These are phyloP conservation scores for Fusarium neocosmosporiellum DNA, from an alignment of 2,329 filamentous ascomycete genomes.

Conservation along the genomic window DNA sequence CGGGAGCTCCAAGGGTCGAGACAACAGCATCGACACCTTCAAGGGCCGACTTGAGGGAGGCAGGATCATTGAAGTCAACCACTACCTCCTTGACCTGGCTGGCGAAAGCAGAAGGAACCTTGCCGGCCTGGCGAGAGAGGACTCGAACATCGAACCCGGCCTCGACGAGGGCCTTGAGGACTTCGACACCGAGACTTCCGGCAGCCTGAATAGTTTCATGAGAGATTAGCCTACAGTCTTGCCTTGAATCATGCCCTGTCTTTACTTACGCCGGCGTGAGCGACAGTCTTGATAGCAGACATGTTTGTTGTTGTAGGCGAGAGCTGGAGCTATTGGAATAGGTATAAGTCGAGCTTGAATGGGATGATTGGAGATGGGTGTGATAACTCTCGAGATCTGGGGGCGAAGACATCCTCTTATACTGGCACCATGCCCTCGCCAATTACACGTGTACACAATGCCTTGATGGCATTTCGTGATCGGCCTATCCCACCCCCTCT, in stretches of 20 bases:
- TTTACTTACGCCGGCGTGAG: constrained; percentile 8
- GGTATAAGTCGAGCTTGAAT: neutral
- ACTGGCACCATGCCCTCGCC: neutral
- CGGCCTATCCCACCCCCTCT: constrained; percentile 7
- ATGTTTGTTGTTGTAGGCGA: constrained; percentile 1
- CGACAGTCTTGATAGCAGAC: constrained; percentile 7
- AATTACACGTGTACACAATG: neutral
- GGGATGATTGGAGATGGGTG: neutral
- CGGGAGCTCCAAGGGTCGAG: constrained; percentile 5
- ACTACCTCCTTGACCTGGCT: constrained; percentile 10
- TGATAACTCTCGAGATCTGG: neutral
- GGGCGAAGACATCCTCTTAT: neutral
- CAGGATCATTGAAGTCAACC: constrained; percentile 1
- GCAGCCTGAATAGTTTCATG: neutral
- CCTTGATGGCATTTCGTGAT: constrained; percentile 3
- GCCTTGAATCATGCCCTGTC: neutral
- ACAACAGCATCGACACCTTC: constrained; percentile 7
- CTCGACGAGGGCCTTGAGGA: neutral
- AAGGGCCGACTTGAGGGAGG: constrained; percentile 5
- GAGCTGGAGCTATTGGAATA: neutral
- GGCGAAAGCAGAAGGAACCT: neutral
- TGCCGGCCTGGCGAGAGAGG: constrained; percentile 3
- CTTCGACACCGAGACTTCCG: constrained; percentile 5
- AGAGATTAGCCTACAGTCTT: neutral
- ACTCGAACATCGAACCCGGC: neutral